Percentiles rank a stretch among this genome's conserved stretches.
These are phyloP conservation scores for Zhuliangozyma blackwelliae DNA, from an alignment of 1,139 yeast genomes.

Conservation along the genomic window DNA sequence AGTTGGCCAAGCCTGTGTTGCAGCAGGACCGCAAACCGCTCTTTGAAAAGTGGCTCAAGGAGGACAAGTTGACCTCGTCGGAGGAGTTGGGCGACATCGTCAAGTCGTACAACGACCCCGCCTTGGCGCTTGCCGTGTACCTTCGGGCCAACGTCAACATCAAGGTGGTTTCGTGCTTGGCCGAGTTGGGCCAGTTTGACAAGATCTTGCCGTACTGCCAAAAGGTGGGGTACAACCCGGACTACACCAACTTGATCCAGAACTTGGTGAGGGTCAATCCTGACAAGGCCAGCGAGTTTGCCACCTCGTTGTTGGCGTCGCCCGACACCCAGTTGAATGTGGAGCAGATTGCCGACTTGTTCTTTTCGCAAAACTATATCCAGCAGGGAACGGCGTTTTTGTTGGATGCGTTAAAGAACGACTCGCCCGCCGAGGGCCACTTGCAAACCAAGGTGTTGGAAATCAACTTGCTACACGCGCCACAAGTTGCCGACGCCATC, in stretches of 20 bases:
- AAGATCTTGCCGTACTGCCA: slow-evolving; percentile 92
- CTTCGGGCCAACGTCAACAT: slow-evolving; percentile 79
- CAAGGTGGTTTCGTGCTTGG: slow-evolving; percentile 88
- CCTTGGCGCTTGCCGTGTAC: slow-evolving; percentile 88
- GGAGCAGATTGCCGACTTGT: slow-evolving; percentile 88
- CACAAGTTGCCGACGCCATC: slow-evolving; percentile 99
- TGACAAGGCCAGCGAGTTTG: slow-evolving; percentile 98
- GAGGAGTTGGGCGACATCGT: slow-evolving; percentile 97
- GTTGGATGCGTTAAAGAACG: slow-evolving; percentile 91
- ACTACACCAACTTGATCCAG: slow-evolving; percentile 85
- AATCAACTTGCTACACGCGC: slow-evolving; percentile 90
- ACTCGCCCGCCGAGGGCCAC: slow-evolving; percentile 92
- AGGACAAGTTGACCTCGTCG: slow-evolving; percentile 87
- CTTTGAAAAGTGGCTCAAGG: slow-evolving; percentile 94
- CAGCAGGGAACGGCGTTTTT: slow-evolving; percentile 99
- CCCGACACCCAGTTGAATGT: slow-evolving; percentile 66
- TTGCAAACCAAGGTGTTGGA: slow-evolving; percentile 93
- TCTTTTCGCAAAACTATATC: slow-evolving; percentile 88
- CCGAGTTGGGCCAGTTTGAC: slow-evolving; percentile 95
- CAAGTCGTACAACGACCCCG: slow-evolving; percentile 72
- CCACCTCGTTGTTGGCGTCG: slow-evolving; percentile 72
- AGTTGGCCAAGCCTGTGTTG: slow-evolving; percentile 90
- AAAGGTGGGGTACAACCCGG: slow-evolving; percentile 85
- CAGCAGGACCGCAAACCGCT: slow-evolving; percentile 94
- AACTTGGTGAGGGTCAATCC: slow-evolving; percentile 89